Evolutionary conservation across 768 basidiomycete species (phyloP).

Genomic region (Psilocybe sp.): DNA sequence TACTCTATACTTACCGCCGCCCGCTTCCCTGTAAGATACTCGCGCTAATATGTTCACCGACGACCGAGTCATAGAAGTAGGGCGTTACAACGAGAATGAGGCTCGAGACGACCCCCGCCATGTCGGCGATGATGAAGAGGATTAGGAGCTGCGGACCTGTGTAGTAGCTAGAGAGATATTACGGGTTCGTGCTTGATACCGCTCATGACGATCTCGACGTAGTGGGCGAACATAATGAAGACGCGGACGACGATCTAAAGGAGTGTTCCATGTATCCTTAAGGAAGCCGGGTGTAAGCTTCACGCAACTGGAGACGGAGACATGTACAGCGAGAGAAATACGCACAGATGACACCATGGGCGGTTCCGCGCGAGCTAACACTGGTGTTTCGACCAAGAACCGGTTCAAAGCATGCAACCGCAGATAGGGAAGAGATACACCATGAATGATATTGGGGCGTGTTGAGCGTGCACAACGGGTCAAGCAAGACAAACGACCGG

Average conservation of each 20-base stretch:
- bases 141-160: slow-evolving; percentile 66
- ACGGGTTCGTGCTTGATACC: slow-evolving; percentile 31
- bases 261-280: slow-evolving; percentile 29
- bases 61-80: slow-evolving; percentile 56
- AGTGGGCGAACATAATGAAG: slow-evolving; percentile 40
- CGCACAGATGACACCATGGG: too few species aligned
- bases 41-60: slow-evolving; percentile 62
- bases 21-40: slow-evolving; percentile 37
- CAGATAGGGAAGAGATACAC: too few species aligned
- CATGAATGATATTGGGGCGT: too few species aligned
- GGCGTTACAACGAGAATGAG: slow-evolving; percentile 27
- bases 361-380: too few species aligned
- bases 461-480: too few species aligned
- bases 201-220: slow-evolving; percentile 36
- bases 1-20: slow-evolving; percentile 68
- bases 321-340: too few species aligned
- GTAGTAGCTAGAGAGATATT: slow-evolving; percentile 45
- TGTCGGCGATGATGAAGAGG: slow-evolving; percentile 62
- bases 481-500: too few species aligned
- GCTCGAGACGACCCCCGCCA: slow-evolving; percentile 50
- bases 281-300: too few species aligned
- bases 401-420: too few species aligned
- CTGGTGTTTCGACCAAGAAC: too few species aligned
- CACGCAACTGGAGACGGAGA: too few species aligned
- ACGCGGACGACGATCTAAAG: slow-evolving; percentile 62